Conservation (phyloP, 345 rosid species). For the Acer negundo region DNA sequence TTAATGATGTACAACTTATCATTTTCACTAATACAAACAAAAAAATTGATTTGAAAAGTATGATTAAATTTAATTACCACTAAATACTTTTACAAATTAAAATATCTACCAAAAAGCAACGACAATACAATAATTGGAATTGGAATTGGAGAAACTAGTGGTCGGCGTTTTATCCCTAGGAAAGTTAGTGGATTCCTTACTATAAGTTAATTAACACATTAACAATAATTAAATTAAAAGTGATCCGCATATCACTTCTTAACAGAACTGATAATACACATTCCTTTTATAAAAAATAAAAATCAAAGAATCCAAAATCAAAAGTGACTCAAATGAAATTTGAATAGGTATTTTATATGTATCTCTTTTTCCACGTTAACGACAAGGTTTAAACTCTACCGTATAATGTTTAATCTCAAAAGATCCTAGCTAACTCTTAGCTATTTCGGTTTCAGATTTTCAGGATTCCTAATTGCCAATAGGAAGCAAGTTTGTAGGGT, state of each 20-base stretch:
- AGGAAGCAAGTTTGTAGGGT: conserved; percentile 25
- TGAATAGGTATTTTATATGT: neutral
- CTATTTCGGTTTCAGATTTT: neutral
- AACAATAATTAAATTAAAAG: neutral
- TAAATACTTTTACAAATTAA: neutral
- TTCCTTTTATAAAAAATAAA: too few species aligned
- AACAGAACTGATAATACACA: too few species aligned
- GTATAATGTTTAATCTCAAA: too few species aligned
- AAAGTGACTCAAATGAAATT: neutral
- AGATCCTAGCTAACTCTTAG: too few species aligned
- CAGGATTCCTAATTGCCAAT: neutral
- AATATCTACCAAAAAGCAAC: neutral
- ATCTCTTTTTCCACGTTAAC: too few species aligned
- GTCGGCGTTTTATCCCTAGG: too few species aligned
- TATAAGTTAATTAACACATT: neutral
- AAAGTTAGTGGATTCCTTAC: neutral
- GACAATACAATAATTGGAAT: neutral
- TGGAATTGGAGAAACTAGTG: neutral
- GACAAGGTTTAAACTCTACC: fast-evolving
- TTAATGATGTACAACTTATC: too few species aligned
- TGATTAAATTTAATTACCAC: too few species aligned
- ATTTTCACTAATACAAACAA: too few species aligned
- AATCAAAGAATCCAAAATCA: too few species aligned
- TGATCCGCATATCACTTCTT: too few species aligned
- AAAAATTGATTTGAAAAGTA: too few species aligned